Base-by-base conservation (phyloP, 106 monocot species). In the Agapanthus africanus region DNA sequence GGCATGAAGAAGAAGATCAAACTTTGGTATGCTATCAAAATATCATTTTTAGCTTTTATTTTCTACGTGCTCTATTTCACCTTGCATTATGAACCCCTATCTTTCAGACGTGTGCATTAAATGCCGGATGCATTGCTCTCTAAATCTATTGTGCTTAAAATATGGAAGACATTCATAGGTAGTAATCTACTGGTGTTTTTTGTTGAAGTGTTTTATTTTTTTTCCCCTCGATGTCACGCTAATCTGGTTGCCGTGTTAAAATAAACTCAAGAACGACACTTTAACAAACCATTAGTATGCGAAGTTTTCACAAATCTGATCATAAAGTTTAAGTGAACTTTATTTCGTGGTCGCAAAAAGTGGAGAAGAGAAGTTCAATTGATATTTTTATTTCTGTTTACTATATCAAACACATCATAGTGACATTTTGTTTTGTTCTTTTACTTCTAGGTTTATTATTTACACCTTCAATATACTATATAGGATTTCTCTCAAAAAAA, bases 1-100 rank as follows among this genome's bases (percentile, higher is more conserved):
- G 82, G 86, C 76, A 73, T 73, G 79, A 82, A 65, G 82, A 82
- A 76, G 41, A 54, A 66, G 82, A 86, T 73, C 76, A 50, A 76
- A 67, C 49, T 37, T 56, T 76, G 82, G 86, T 86, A 77, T 19
- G 71, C 18, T 64, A 59, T 65, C 8, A 37, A 39, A 64, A 44
- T 41, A 54, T 40, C 11, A 69, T 42, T 51, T 33, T 31, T 83
- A 6, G 38, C n/a, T n/a, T 66, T 37, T 37, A 36, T 40, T 39
- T 65, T 37, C 25, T 25, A 26, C 4, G 25, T 11, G 38, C 21
- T 2, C 2, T 63, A 63, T 63, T 21, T 38, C 21, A 30, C 33
- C 15, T 5, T 8, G 31, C 6, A 54, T 23, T 33, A 59, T 14
- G 33, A 59, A 11, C 30, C n/a, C 33, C 13, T 46, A 26, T 54